Evolutionary conservation across 495 filamentous ascomycete genomes (phyloP), one percentile per base, ranked within the genome.

Genomic region (Talaromyces thailandensis): DNA sequence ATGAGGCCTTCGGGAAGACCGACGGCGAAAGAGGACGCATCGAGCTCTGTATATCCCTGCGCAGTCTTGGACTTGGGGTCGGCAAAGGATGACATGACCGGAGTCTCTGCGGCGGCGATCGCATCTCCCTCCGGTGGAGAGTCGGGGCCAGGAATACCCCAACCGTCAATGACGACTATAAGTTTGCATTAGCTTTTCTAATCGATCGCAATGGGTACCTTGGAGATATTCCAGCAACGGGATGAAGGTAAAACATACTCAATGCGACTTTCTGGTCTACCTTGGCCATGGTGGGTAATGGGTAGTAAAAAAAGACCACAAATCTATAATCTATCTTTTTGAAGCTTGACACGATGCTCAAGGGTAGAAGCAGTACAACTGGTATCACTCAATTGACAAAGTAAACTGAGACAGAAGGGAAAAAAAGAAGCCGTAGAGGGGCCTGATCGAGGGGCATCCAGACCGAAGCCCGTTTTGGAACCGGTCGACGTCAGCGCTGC

Each of bases 1-100:
- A 98, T 98, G 63, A 98, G 81, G 43, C 94, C 94, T 71, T 98
- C 93, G 21, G 94, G 94, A 51, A 98, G 81, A 50, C 94, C 94
- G 50, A 98, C 94, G 32, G 94, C 95, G 21, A 96, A 84, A 2
- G 95, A 98, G 8, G 93, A 97, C 56, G 94, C 94, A 64, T 97
- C 94, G 62, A 98, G 86, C 74, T 92, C 86, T 64, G 91, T 87
- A 73, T 85, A 96, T 35, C 90, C 91, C 67, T 90, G 86, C 11
- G 87, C 79, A 24, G 83, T 87, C 72, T 86, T 86, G 56, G 84
- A 85, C 66, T 77, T 80, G 64, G 75, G 64, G 50, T 81, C 76
- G 50, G 78, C 76, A 71, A 96, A 91, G 60, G 83, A 81, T 71
- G 93, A 91, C 91, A 96, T 96, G 72, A 85, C 85, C 32, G 94